These are phyloP conservation scores for Solanum etuberosum DNA, from an alignment of 257 asterid genomes.

Conservation along the genomic window DNA sequence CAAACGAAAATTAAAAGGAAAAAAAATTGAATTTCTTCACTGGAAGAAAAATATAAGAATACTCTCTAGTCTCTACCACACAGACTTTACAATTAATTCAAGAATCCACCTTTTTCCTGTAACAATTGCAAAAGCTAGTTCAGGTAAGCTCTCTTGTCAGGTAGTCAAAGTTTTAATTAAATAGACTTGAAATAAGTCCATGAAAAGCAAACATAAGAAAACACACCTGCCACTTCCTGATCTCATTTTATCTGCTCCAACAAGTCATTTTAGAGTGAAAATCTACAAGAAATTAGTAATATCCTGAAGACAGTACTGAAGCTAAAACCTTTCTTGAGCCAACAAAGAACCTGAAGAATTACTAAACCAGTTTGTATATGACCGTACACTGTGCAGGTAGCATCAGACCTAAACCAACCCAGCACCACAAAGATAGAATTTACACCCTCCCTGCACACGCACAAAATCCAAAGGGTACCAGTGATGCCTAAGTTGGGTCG, in stretches of 20 bases:
- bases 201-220: background rate
- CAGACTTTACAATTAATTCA: background rate
- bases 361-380: background rate
- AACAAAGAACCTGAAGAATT: background rate
- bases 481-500: background rate
- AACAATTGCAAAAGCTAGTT: background rate
- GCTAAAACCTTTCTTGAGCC: background rate
- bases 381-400: background rate
- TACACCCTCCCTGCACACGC: background rate
- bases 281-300: background rate
- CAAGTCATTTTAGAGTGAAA: background rate
- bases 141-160: background rate
- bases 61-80: background rate
- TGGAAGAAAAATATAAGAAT: background rate
- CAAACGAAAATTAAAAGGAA: background rate
- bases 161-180: background rate
- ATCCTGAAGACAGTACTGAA: background rate
- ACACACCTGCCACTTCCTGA: background rate
- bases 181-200: background rate
- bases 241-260: background rate
- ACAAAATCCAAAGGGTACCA: background rate
- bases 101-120: background rate
- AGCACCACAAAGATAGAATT: background rate
- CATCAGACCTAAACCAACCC: background rate
- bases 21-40: background rate